Base-by-base conservation (phyloP, 192 early-diverging fungal species). In the Spizellomyces sp. region DNA sequence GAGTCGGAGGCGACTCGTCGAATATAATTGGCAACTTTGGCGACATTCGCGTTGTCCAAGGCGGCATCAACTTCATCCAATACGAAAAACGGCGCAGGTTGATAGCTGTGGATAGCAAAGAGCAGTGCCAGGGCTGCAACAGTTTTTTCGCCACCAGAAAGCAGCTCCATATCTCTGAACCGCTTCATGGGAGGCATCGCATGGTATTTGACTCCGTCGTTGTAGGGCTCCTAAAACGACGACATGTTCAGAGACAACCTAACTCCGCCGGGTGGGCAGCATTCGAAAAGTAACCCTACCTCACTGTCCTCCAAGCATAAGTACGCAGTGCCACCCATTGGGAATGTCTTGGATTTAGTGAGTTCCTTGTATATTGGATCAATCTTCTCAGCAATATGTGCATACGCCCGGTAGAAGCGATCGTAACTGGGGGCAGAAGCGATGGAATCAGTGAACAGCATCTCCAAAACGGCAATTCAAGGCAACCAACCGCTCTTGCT, bases 141-240 rank as follows among this genome's bases (percentile, higher is more conserved):
- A 0, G 96, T 96, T 83, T 98, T 99, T 83, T 99, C 98, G 71
- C 98, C 98, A 47, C 98, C 98, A 22, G 95, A 97, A 12, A 99
- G 83, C 74, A 95, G 94, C 66, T 98, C 96, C 98, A 99, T 99
- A 76, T 99, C 98, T 66, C 96, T 83, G 87, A 99, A 99, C 41
- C 96, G 90, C 83, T 99, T 99, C 88, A 96, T 92, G 21, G 98
- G 98, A 7, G 98, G 98, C 95, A 98, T 98, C 0, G 98, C 96
- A 74, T 99, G 96, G 82, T 97, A 99, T 67, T 94, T 93, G 55
- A 99, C 87, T 44, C 96, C 96, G 59, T 91, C 88, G 66, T 94
- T 74, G 62, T 96, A 99, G 4, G 98, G 98, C 78, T 98, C 95
- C 78, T 86, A 62, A 7, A 14, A 43, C 4, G 7, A 54, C 3